Base-by-base conservation (phyloP, 2,329 filamentous ascomycete genomes). In the Neurospora sp. region DNA sequence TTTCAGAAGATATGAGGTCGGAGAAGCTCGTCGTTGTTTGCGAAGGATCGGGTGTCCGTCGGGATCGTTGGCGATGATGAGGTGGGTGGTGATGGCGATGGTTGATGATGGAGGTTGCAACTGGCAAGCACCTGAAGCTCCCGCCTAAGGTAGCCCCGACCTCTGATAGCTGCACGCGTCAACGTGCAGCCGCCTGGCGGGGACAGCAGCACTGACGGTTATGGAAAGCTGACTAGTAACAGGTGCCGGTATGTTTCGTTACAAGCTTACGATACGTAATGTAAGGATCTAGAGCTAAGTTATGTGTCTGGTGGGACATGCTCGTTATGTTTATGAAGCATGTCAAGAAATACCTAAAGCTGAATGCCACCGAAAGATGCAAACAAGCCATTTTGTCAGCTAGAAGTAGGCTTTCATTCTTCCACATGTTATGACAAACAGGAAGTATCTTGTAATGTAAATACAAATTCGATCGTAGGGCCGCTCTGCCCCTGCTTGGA, bases 21-120 rank as follows among this genome's bases (percentile, higher is more conserved):
- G 39, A 66, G 33, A 37, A 23, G 66, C 36, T 17, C 15, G 66
- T 11, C 52, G 15, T 62, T 33, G 23, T 69, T 23, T n/a, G 65
- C n/a, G 28, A 36, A 15, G 41, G 17, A 38, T 40, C 15, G 19
- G 36, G n/a, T 40, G 3, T 19, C 38, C 15, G 38, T 46, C 38
- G 8, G 41, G 12, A 38, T 69, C 19, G 46, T 70, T 37, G 66
- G 28, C 23, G 68, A 67, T 37, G 33, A 40, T 37, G 67, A 65
- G 37, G 28, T 67, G 43, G 67, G 43, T 17, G 65, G 68, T 19
- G 71, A 67, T 52, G 68, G 33, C 68, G 70, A 69, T 67, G 67
- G 41, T 71, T 67, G 46, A 40, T 67, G 39, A 52, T 38, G 70
- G 52, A 66, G 66, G 33, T 40, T 40, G 66, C 12, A 62, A 33